Base-by-base conservation (phyloP, 306 rosid species). In the Corylus americana region DNA sequence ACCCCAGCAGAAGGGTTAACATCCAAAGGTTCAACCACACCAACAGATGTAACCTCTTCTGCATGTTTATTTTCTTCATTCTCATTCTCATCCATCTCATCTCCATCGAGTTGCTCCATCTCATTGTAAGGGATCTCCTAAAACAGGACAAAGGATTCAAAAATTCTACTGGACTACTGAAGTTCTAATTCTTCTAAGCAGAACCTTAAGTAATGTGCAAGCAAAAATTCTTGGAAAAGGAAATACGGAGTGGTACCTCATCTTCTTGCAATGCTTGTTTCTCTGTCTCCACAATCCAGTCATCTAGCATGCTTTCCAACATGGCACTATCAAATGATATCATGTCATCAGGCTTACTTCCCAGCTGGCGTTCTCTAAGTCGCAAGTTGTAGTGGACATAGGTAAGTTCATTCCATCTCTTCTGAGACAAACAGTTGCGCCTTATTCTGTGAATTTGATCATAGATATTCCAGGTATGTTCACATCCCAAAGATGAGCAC, bases 371-470 rank as follows among this genome's bases (percentile, higher is more conserved):
- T 86, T 92, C 98, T 89, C 97, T 87, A 47, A 94, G 89, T 70
- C 92, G 88, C 87, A 94, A 80, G 81, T 94, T 91, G 88, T 92
- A 94, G 88, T 91, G 98, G 75, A 88, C 97, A 1, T 84, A 91
- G 71, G 84, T 80, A 69, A 89, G 80, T 54, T 92, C 97, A 7
- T 78, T 79, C 81, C 74, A 69, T 82, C 84, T 83, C 80, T 84
- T 79, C 61, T 63, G 78, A 42, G 84, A 85, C 16, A 91, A 37
- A 77, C 73, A 71, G 77, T 78, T 77, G 44, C 74, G 62, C 63
- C 82, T 78, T 75, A 74, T 88, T 75, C 70, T 78, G 72, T 76
- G 71, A 71, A 86, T 64, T 67, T 83, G 86, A 77, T 84, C 83
- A 44, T 35, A 83, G 61, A 68, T 70, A 66, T 83, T 85, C 84